These are phyloP conservation scores for Atalantia buxifolia DNA, from an alignment of 345 rosid species.

Conservation along the genomic window DNA sequence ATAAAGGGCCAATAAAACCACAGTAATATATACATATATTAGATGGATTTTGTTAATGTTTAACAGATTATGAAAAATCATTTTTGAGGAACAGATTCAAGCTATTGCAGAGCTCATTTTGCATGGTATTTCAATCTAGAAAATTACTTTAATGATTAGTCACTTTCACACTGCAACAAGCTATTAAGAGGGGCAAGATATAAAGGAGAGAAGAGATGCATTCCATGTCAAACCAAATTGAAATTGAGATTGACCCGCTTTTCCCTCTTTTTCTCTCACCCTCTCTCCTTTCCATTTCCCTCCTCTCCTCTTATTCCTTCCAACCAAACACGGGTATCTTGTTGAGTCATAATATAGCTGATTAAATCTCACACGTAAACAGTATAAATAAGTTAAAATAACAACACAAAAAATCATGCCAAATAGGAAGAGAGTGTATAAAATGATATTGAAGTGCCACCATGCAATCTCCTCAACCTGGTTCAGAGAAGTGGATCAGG, in stretches of 20 bases:
- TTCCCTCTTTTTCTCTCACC: no score
- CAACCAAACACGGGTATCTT: no score
- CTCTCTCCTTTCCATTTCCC: no score
- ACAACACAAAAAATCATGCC: background rate
- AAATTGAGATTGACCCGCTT: no score
- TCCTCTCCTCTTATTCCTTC: no score
- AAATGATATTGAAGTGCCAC: background rate
- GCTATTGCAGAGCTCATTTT: background rate
- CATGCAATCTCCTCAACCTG: background rate
- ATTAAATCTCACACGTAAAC: background rate
- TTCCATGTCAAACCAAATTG: no score
- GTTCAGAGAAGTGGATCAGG: constrained; percentile 4
- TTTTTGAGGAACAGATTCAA: background rate
- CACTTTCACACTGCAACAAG: background rate
- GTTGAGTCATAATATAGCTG: background rate
- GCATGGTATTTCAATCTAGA: background rate
- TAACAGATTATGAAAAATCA: background rate
- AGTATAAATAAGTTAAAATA: background rate
- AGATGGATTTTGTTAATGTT: background rate
- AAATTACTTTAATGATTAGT: background rate
- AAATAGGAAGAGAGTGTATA: background rate
- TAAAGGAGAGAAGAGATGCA: no score
- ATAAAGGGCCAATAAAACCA: background rate
- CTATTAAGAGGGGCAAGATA: background rate
- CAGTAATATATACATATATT: no score